These are phyloP conservation scores for Blastocystis sp. DNA, from an alignment of 352 stramenopile genomes.

Conservation along the genomic window DNA sequence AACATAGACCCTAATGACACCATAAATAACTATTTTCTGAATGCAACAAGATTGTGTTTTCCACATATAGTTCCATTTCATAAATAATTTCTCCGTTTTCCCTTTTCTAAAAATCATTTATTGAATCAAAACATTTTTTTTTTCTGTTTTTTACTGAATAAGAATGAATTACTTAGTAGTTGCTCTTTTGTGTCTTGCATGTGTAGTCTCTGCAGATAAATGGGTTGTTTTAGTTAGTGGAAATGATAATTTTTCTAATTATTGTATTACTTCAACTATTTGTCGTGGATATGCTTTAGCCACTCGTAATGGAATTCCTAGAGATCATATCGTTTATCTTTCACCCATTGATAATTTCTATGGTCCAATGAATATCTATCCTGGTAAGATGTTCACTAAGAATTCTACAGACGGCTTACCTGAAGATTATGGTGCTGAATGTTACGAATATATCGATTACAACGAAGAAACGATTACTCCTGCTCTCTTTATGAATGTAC, in stretches of 20 bases:
- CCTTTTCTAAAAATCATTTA: too few relatives aligned
- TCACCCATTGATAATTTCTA: slow-evolving; percentile 32
- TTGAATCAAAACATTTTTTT: too few relatives aligned
- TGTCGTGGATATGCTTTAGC: slow-evolving; percentile 32
- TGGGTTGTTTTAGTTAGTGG: slow-evolving; percentile 33
- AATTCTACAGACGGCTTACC: slow-evolving; percentile 8
- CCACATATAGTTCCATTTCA: too few relatives aligned
- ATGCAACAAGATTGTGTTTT: too few relatives aligned
- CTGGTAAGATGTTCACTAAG: slow-evolving; percentile 35
- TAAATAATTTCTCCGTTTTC: too few relatives aligned
- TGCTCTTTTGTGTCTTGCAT: too few relatives aligned
- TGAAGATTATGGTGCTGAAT: slow-evolving; percentile 36
- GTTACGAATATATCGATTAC: slow-evolving; percentile 33
- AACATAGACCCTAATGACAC: too few relatives aligned
- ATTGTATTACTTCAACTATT: slow-evolving; percentile 38
- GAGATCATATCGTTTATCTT: slow-evolving; percentile 35
- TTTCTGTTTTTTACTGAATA: too few relatives aligned
- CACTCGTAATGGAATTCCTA: slow-evolving; percentile 14
- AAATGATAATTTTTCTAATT: slow-evolving; percentile 27
- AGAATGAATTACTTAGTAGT: too few relatives aligned
- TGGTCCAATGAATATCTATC: slow-evolving; percentile 1
- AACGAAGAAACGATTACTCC: slow-evolving; percentile 21
- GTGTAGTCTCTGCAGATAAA: slow-evolving; percentile 35
- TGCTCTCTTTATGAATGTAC: slow-evolving; percentile 34
- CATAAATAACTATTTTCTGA: too few relatives aligned